These are phyloP conservation scores for Neopestalotiopsis sp. DNA, from an alignment of 2,329 filamentous ascomycete species.

Conservation along the genomic window DNA sequence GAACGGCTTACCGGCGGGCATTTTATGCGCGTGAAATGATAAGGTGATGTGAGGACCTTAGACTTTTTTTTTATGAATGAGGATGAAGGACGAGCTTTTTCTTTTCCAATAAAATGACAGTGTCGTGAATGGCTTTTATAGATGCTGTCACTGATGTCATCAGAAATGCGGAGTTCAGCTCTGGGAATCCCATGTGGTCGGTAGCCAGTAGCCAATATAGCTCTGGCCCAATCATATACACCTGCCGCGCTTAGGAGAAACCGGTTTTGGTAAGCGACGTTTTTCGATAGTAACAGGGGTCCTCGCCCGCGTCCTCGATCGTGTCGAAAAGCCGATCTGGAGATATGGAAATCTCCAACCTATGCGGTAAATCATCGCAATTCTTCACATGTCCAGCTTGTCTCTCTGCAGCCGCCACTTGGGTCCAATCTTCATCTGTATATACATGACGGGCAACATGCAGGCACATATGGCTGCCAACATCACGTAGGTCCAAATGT, in stretches of 20 bases:
- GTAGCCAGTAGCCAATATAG: neutral
- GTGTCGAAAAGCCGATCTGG: neutral
- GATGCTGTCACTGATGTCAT: neutral
- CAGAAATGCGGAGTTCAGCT: neutral
- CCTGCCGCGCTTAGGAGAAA: neutral
- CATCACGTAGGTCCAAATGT: constrained; percentile 30
- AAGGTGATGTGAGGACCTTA: neutral
- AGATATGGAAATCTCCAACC: no score
- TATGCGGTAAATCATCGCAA: no score
- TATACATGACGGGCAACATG: constrained; percentile 28
- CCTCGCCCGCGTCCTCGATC: neutral
- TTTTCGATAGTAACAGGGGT: neutral
- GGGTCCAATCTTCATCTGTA: constrained; percentile 28
- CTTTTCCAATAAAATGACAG: neutral
- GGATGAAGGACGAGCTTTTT: neutral
- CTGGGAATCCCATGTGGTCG: neutral
- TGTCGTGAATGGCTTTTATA: neutral
- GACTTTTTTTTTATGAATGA: neutral
- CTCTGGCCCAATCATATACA: neutral
- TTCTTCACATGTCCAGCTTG: neutral
- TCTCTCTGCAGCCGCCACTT: constrained; percentile 24
- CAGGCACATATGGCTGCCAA: constrained; percentile 26
- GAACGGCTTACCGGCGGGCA: neutral
- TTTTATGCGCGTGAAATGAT: neutral
- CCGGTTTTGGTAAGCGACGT: neutral